These are phyloP conservation scores for Rhododendron molle DNA, from an alignment of 148 eudicot genomes.

Conservation along the genomic window DNA sequence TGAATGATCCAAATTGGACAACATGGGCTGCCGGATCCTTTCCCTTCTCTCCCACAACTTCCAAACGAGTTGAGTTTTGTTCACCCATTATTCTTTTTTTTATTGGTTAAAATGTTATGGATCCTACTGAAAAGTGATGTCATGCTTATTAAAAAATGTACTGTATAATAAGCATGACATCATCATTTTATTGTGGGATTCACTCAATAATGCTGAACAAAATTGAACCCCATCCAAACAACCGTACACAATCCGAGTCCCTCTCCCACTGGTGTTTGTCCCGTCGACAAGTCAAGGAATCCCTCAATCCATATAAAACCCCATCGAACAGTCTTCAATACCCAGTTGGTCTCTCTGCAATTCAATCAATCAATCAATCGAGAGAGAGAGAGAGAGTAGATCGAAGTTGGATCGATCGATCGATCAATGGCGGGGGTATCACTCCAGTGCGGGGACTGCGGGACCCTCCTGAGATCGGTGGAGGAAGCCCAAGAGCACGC, in stretches of 20 bases:
- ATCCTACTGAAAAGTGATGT: no score
- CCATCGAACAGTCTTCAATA: neutral
- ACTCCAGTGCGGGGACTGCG: constrained; percentile 87
- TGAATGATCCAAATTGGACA: no score
- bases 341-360: neutral
- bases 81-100: no score
- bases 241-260: neutral
- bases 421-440: constrained; percentile 81
- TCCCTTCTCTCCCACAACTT: no score
- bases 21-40: no score
- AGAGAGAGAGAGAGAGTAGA: neutral
- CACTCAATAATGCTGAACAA: no score
- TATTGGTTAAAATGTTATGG: no score
- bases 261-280: neutral
- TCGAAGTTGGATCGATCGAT: neutral
- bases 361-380: neutral
- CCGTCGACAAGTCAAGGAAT: neutral
- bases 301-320: neutral
- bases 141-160: no score
- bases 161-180: no score
- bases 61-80: no score
- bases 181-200: no score
- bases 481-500: constrained; percentile 97
- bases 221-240: no score
- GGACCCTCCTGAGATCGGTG: constrained; percentile 67